Evolutionary conservation across 2,329 filamentous ascomycete genomes (phyloP).

Genomic region (Phoma herbarum): DNA sequence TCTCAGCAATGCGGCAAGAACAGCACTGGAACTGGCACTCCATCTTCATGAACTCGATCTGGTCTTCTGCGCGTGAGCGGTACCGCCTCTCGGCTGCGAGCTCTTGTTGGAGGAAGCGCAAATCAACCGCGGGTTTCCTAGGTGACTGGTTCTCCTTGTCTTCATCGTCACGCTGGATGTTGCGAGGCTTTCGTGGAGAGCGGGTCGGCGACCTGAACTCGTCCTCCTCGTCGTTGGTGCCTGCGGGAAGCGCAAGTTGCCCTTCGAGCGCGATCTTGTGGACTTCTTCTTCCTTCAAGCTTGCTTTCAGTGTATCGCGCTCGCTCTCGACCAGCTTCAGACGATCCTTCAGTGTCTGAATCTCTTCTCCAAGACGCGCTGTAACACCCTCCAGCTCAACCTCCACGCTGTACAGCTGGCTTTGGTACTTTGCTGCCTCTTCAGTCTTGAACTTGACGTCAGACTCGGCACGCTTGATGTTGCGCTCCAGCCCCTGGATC

Average conservation of each 20-base stretch:
- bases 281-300: conserved; percentile 76
- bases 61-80: conserved; percentile 74
- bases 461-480: conserved; percentile 39
- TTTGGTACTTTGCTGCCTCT: conserved; percentile 49
- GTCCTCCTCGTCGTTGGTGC: conserved; percentile 62
- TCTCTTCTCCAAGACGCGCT: conserved; percentile 71
- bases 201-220: conserved; percentile 71
- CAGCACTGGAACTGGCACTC: conserved; percentile 77
- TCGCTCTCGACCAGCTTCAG: conserved; percentile 75
- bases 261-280: conserved; percentile 77
- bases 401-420: conserved; percentile 55
- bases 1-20: conserved; percentile 60
- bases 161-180: conserved; percentile 53
- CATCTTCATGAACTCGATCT: conserved; percentile 77
- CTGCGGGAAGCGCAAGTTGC: conserved; percentile 69
- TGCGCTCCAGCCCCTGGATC: conserved; percentile 40
- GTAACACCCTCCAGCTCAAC: conserved; percentile 67
- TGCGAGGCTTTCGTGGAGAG: conserved; percentile 55
- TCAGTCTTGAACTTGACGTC: conserved; percentile 45
- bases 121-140: conserved; percentile 56
- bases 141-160: conserved; percentile 59
- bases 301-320: conserved; percentile 76
- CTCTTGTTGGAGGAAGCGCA: conserved; percentile 60
- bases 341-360: conserved; percentile 69
- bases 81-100: conserved; percentile 64